Evolutionary conservation across 1,284 basidiomycete genomes (phyloP), one percentile per base, ranked within the genome.

Genomic region (Ganoderma sp.): DNA sequence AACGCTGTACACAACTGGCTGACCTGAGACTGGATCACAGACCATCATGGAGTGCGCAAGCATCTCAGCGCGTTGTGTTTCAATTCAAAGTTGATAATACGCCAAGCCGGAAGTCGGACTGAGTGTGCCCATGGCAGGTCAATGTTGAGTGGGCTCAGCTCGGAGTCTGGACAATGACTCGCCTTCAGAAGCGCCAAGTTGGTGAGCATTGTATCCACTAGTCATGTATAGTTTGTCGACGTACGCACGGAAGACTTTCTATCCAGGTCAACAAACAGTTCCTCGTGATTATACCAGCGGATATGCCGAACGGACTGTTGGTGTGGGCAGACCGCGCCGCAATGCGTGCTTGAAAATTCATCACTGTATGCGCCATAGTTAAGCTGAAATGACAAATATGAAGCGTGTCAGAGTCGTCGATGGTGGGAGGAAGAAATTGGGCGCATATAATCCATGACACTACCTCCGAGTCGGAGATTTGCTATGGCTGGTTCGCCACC

Each of bases 1-100:
- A 39, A 15, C 10, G 37, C 1, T 22, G 28, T 1, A 43, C 2
- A 9, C 39, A 15, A 10, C 39, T 4, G 3, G n/a, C 42, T 32
- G 68, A 84, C 84, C 4, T 3, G 32, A 32, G 32, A 3, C 32
- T 12, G 80, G 80, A 69, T 86, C 84, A 22, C 84, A 79, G 19
- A 84, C 82, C 5, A 83, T 84, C 0, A 84, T 86, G 71, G 84
- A 86, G 28, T 83, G 75, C 15, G 77, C 65, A 2, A 85, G 79
- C 84, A 85, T 85, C 67, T 82, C 81, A 78, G 37, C 39, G 10
- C 42, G 39, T 1, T 14, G 4, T 8, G n/a, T 48, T 7, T 32
- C 60, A 37, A 41, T 0, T 3, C 15, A 14, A 15, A 28, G 14
- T 7, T 17, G 64, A 22, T 41, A 28, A 12, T 28, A 3, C 8